Base-by-base conservation (phyloP, 176 grass and related monocot genomes). In the Bothriochloa decipiens region DNA sequence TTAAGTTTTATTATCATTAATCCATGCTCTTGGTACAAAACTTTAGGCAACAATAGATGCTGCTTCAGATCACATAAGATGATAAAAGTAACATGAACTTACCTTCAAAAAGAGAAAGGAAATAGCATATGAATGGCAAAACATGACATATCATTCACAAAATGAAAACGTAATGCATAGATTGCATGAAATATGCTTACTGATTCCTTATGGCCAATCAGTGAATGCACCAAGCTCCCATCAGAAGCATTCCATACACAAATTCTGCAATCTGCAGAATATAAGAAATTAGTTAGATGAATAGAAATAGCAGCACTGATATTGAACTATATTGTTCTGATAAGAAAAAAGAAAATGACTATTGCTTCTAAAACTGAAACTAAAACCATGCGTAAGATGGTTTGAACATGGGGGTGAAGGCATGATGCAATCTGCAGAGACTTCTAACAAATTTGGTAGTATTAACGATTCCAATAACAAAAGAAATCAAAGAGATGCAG, bases 241-340 rank as follows among this genome's bases (percentile, higher is more conserved):
- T 98, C 96, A 92, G 93, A 98, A 85, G 96, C 93, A 94, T 98
- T 98, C 96, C 96, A 98, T 67, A 98, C 96, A 94, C 96, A 98
- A 83, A 98, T 98, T 91, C 96, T 95, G 89, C 96, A 98, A 92
- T 98, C 96, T 98, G 82, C 52, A 65, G 11, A 85, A 85, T 28
- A 82, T 61, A 81, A 49, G 17, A 82, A 32, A 85, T 77, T 62
- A 88, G 42, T 36, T 39, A 57, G n/a, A 49, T 67, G 72, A 64
- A 71, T 75, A 41, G 68, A 74, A 29, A 83, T 74, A 41, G 67
- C 3, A 28, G 70, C 11, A 74, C 18, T 65, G 23, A 64, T 49
- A 81, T 79, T 61, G 36, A 42, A 72, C 32, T 65, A 70, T 73
- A 60, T 11, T 12, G 49, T 46, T 36, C 77, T 32, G 68, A 81